Evolutionary conservation across 1,284 basidiomycete species (phyloP).

Genomic region (Ceratorhiza oryzae-sativae): DNA sequence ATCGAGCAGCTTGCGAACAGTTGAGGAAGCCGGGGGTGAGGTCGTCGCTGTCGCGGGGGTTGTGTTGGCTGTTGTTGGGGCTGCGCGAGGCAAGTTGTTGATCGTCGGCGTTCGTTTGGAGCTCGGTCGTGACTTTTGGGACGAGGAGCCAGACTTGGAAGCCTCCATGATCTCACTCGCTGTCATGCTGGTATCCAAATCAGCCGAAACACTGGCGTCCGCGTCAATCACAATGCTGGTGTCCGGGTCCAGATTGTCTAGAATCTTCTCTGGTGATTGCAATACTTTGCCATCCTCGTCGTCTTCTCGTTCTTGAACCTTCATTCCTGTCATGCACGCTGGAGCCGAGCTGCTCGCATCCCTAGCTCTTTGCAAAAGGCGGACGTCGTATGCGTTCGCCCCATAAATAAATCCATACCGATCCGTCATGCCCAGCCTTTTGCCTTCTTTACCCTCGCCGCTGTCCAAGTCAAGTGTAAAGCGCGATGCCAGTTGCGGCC

Average conservation of each 20-base stretch:
- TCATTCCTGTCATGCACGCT: constrained; percentile 84
- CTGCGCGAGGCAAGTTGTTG: constrained; percentile 46
- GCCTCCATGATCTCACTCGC: constrained; percentile 20
- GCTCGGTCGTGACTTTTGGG: constrained; percentile 28
- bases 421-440: constrained; percentile 68
- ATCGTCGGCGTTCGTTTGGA: constrained; percentile 45
- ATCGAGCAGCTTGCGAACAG: constrained; percentile 77
- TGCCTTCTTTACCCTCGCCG: constrained; percentile 56
- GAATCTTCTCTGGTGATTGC: constrained; percentile 43
- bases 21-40: constrained; percentile 48
- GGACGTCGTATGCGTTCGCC: constrained; percentile 79
- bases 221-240: background rate
- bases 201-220: constrained; percentile 10
- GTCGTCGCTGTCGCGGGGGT: constrained; percentile 39
- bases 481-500: constrained; percentile 59
- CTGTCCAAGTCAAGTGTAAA: constrained; percentile 51
- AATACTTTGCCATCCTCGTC: constrained; percentile 55
- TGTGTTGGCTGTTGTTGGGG: constrained; percentile 41
- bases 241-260: constrained; percentile 4
- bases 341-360: constrained; percentile 79
- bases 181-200: constrained; percentile 16
- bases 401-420: constrained; percentile 85
- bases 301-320: constrained; percentile 79
- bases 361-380: constrained; percentile 73
- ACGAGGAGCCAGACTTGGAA: constrained; percentile 22